These are phyloP conservation scores for Corymbia calophylla DNA, from an alignment of 441 rosid species.

Conservation along the genomic window DNA sequence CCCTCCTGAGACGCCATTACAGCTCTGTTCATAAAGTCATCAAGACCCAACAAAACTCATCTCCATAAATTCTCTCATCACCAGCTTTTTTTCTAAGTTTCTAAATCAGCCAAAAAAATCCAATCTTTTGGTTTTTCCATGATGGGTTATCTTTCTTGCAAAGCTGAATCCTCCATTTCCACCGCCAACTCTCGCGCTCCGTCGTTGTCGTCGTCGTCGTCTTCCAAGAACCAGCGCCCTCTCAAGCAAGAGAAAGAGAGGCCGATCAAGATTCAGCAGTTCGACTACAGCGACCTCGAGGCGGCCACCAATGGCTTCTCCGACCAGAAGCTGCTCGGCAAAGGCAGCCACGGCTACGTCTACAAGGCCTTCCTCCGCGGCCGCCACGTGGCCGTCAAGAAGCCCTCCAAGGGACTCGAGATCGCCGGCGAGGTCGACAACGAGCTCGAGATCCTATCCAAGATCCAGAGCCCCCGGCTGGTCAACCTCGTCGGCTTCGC, in stretches of 20 bases:
- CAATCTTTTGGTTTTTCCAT: background rate
- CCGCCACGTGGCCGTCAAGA: conserved; percentile 79
- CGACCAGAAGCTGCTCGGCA: conserved; percentile 64
- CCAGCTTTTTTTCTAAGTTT: background rate
- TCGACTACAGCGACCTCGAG: conserved; percentile 77
- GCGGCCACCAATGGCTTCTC: conserved; percentile 93
- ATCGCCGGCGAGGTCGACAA: conserved; percentile 65
- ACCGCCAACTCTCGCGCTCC: conserved; percentile 20
- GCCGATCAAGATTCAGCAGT: conserved; percentile 69
- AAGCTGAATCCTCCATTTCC: conserved; percentile 68
- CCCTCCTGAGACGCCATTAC: background rate
- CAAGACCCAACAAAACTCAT: background rate
- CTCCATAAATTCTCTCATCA: background rate
- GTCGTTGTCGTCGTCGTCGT: conserved; percentile 1
- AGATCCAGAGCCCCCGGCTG: conserved; percentile 78
- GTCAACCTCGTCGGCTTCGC: conserved; percentile 86
- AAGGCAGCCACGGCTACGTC: conserved; percentile 94
- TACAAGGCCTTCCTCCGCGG: conserved; percentile 85
- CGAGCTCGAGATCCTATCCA: conserved; percentile 92
- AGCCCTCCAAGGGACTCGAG: conserved; percentile 60
- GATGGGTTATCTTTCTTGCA: conserved; percentile 79
- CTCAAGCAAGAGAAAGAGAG: conserved; percentile 21
- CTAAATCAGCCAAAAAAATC: background rate
- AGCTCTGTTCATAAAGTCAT: background rate
- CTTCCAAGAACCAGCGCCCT: conserved; percentile 21